phyloP scores from a whole-genome alignment of 192 early-diverging fungal species.

The Coemansia sp. region DNA sequence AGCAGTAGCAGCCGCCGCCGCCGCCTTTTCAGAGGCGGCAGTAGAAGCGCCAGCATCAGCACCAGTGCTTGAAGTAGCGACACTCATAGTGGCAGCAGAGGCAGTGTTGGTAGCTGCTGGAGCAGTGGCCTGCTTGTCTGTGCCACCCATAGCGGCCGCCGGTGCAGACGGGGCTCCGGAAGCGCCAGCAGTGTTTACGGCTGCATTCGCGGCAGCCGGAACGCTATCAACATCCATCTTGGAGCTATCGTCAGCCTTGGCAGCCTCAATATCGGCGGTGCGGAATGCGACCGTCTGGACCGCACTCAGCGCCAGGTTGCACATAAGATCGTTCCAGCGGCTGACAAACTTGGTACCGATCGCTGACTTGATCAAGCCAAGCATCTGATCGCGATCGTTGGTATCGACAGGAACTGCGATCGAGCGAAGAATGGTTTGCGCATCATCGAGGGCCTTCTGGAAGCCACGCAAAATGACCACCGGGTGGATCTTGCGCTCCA shows the following conservation, averaged over 20 bases:
- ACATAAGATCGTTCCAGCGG: conserved; percentile 98
- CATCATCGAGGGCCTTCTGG: conserved; percentile 92
- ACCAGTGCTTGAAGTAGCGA: neutral
- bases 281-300: conserved; percentile 83
- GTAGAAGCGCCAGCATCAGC: conserved; percentile 1
- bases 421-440: conserved; percentile 78
- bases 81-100: neutral
- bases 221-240: conserved; percentile 5
- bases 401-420: conserved; percentile 86
- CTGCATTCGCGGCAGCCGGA: conserved; percentile 8
- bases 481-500: conserved; percentile 98
- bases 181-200: neutral
- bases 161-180: neutral
- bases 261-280: conserved; percentile 23
- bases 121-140: conserved; percentile 1
- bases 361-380: conserved; percentile 84
- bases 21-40: neutral
- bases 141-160: neutral
- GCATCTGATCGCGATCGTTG: conserved; percentile 84
- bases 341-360: conserved; percentile 97
- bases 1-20: no score
- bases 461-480: conserved; percentile 93
- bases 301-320: conserved; percentile 90
- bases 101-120: neutral
- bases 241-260: neutral